Evolutionary conservation across 306 rosid species (phyloP), one percentile per base, ranked within the genome.

Genomic region (Calophaca sinica): DNA sequence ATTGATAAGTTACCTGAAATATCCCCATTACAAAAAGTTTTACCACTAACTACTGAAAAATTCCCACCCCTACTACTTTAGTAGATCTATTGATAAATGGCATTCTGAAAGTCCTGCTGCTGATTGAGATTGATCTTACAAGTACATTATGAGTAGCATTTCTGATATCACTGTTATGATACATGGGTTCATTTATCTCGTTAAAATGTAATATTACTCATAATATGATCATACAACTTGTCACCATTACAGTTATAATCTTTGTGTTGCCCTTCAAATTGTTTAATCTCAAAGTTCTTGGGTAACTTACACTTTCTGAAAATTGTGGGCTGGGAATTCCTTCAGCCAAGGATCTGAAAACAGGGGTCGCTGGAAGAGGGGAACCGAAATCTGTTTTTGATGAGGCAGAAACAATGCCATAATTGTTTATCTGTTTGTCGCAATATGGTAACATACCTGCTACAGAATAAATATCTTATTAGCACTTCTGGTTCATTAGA

Each of bases 311-410:
- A 81, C 99, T 96, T 80, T 96, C 99, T 50, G 99, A 92, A 84
- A 96, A 96, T 69, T 92, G 88, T 29, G 99, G 99, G 86, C 93
- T 96, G 28, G 96, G 99, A 74, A 96, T 92, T 85, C 90, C 97
- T 39, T 93, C 96, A 75, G 92, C 91, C 83, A 89, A 87, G 84
- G 96, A 92, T 84, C 93, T 87, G 88, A 96, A 96, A 59, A 90
- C 51, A 42, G 99, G 98, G 45, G 91, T 90, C 63, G 89, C 96
- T 73, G 86, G 94, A 85, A 83, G 81, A 77, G 99, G 96, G 49
- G 98, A 96, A 68, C 83, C 72, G 72, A 94, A 96, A 68, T 85
- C 92, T n/a, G 77, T 39, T 78, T 79, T 84, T 57, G 91, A 84
- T 77, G 59, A 81, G 64, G 68, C 79, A 76, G 89, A 89, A 74